Percentiles rank a stretch among this genome's conserved stretches.
phyloP scores from a whole-genome alignment of 345 rosid genomes.

The Salix dunnii region DNA sequence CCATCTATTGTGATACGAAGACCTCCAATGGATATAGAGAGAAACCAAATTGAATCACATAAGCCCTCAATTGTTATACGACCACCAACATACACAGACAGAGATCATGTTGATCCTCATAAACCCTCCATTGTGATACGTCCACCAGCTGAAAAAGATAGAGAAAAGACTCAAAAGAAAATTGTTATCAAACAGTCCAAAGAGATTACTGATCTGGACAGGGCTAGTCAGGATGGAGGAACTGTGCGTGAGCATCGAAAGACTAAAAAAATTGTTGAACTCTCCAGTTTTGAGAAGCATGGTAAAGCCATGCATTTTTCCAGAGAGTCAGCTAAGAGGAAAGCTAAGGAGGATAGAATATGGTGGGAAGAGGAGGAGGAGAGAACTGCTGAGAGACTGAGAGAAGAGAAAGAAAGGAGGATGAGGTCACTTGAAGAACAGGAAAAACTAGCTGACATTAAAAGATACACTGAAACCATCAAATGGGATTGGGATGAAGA shows the following conservation, averaged over 20 bases:
- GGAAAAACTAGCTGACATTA: slow-evolving; percentile 60
- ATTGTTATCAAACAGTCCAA: slow-evolving; percentile 71
- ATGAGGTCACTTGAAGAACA: slow-evolving; percentile 53
- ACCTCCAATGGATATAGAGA: slow-evolving; percentile 40
- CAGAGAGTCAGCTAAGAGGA: slow-evolving; percentile 50
- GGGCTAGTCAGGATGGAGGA: slow-evolving; percentile 64
- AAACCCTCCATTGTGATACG: slow-evolving; percentile 75
- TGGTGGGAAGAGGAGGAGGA: slow-evolving; percentile 83
- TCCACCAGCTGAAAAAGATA: slow-evolving; percentile 67
- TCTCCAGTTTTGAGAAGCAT: slow-evolving; percentile 58
- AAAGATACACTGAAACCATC: slow-evolving; percentile 63
- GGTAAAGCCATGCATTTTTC: slow-evolving; percentile 31
- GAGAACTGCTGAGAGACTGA: slow-evolving; percentile 48
- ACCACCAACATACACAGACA: slow-evolving; percentile 56
- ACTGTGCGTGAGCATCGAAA: slow-evolving; percentile 61
- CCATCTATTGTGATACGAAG: slow-evolving; percentile 21
- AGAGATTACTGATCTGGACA: slow-evolving; percentile 67
- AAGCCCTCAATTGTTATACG: slow-evolving; percentile 54
- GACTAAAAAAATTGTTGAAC: slow-evolving; percentile 76
- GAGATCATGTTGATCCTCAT: slow-evolving; percentile 56
- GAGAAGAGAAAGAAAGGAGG: slow-evolving; percentile 49
- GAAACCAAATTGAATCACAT: slow-evolving; percentile 51
- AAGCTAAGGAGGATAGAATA: slow-evolving; percentile 57
- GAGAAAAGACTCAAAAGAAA: slow-evolving; percentile 69
- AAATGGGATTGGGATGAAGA: slow-evolving; percentile 87